Evolutionary conservation across 345 rosid species (phyloP).

Genomic region (Citrus trifoliata): DNA sequence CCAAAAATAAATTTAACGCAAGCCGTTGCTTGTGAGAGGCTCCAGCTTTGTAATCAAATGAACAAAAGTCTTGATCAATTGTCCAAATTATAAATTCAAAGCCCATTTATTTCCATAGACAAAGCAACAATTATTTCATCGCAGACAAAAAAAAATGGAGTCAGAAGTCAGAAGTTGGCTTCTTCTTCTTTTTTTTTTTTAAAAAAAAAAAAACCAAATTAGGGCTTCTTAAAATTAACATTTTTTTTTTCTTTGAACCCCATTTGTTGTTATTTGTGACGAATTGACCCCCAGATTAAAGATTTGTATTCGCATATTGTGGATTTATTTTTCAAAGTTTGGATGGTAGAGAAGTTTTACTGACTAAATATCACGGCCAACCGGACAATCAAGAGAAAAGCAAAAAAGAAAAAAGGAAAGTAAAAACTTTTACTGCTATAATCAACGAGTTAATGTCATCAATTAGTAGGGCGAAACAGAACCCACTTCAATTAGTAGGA

Average conservation of each 20-base stretch:
- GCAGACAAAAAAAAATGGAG: no score
- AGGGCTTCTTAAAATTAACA: no score
- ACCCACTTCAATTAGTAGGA: not conserved
- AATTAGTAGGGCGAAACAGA: not conserved
- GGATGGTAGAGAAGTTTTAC: no score
- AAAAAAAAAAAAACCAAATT: no score
- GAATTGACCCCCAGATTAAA: not conserved
- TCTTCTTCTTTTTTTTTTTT: no score
- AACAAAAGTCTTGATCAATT: not conserved
- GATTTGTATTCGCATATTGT: no score
- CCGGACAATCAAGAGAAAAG: not conserved
- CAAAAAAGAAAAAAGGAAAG: not conserved
- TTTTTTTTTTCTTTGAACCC: not conserved
- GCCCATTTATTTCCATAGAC: not conserved
- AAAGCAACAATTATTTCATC: no score
- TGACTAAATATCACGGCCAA: no score
- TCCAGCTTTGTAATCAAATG: not conserved
- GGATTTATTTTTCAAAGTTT: no score
- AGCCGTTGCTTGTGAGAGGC: not conserved
- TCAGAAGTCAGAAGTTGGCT: no score
- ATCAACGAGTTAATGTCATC: not conserved
- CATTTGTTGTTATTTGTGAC: not conserved
- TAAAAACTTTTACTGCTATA: not conserved
- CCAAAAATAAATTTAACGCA: no score
- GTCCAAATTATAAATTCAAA: not conserved